Base-by-base conservation (phyloP, 148 eudicot genomes). In the Mesembryanthemum crystallinum region DNA sequence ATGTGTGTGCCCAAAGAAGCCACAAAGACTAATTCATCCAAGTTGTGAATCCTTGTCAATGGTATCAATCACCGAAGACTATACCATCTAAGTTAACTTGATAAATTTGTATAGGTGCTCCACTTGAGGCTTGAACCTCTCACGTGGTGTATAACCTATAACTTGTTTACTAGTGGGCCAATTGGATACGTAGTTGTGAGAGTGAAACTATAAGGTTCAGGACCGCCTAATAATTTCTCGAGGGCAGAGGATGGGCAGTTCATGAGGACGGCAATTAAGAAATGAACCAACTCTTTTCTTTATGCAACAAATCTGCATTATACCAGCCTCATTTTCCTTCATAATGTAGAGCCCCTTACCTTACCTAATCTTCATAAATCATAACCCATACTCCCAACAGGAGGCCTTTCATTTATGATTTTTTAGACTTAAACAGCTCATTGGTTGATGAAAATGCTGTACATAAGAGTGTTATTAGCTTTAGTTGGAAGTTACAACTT, bases 371-470 rank as follows among this genome's bases (percentile, higher is more conserved):
- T 57, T 54, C 51, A 78, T 67, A 35, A 71, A n/a, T 30, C 45
- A 54, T 67, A 11, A 74, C 29, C 72, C 14, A 59, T 45, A n/a
- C n/a, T n/a, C n/a, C n/a, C n/a, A n/a, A n/a, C 75, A 47, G 32
- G 27, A 45, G 21, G 18, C 18, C 17, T 58, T 66, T 45, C 33
- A 79, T 67, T 65, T 45, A 67, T 73, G 82, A 35, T 73, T 67
- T 49, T n/a, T 18, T 15, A 3, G 49, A 55, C 32, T 67, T 27
- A 74, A 45, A 73, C 82, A 79, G 64, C 82, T 45, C 73, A 66
- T 29, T 65, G 13, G 23, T 67, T 18, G 29, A 67, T 73, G 42
- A 65, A 21, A 49, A 12, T 57, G 23, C 66, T 73, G 57, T 43
- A 65, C 61, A 55, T 74, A 32, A 11, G 49, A 27, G 33, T 71